A percentile compares a stretch with the other conserved stretches of the same genome.
Evolutionary conservation across 2,329 filamentous ascomycete species (phyloP).

Genomic region (Claviceps arundinis): DNA sequence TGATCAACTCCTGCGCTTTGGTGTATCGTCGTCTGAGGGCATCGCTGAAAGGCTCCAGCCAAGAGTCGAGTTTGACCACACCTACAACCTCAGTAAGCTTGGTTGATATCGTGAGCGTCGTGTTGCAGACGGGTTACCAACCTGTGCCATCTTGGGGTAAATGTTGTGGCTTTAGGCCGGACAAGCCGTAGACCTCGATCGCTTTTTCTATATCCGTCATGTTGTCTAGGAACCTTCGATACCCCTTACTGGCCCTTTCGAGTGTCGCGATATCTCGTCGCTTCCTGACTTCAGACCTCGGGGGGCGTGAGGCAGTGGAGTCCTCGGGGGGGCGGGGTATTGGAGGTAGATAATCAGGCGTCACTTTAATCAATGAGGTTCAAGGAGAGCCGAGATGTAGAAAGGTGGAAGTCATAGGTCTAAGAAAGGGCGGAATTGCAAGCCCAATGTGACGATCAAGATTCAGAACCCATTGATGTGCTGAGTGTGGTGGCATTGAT

Average conservation of each 20-base stretch:
- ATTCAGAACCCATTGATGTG: too few relatives aligned
- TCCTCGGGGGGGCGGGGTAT: background rate
- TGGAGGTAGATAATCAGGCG: background rate
- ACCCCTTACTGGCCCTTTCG: background rate
- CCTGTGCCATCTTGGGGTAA: constrained; percentile 60
- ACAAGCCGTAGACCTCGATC: constrained; percentile 2
- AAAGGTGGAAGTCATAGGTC: background rate
- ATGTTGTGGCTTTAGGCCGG: constrained; percentile 30
- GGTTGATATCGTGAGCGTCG: background rate
- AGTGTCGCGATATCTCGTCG: background rate
- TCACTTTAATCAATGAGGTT: background rate
- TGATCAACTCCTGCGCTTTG: constrained; percentile 77
- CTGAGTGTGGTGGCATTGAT: background rate
- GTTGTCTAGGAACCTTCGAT: background rate
- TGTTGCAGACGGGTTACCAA: constrained; percentile 21
- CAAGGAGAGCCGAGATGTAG: background rate
- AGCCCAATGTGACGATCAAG: background rate
- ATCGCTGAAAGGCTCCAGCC: constrained; percentile 73
- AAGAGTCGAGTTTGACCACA: constrained; percentile 77
- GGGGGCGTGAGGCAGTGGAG: background rate
- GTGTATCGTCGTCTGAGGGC: constrained; percentile 62
- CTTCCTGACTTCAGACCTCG: background rate
- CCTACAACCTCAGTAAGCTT: constrained; percentile 37
- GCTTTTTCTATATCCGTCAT: constrained; percentile 6
- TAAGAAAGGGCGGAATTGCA: background rate